Evolutionary conservation across 495 filamentous ascomycete species (phyloP).

Genomic region (Rusavskia elegans): DNA sequence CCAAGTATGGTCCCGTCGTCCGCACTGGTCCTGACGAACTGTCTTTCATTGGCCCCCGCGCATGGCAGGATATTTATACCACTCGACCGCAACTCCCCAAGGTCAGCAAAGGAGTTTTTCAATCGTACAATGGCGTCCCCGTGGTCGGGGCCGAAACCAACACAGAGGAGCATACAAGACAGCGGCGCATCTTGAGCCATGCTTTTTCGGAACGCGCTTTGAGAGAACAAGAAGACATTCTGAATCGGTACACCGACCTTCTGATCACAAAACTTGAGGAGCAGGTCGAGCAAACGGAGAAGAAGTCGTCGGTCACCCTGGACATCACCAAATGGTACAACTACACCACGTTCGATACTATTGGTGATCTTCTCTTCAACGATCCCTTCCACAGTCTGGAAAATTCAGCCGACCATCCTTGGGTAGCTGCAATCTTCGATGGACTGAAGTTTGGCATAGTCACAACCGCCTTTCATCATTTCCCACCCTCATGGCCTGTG

Average conservation of each 20-base stretch:
- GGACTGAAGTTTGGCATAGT: conserved; percentile 14
- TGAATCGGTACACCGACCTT: conserved; percentile 27
- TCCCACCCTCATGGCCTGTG: neutral
- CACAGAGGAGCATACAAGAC: conserved; percentile 16
- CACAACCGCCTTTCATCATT: conserved; percentile 2
- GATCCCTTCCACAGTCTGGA: conserved; percentile 40
- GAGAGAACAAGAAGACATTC: conserved; percentile 27
- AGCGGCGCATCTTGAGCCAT: conserved; percentile 14
- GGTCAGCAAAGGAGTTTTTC: neutral
- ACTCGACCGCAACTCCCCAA: conserved; percentile 10
- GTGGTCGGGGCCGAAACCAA: neutral
- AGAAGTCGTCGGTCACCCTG: conserved; percentile 11
- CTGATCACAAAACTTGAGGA: conserved; percentile 28
- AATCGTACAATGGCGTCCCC: neutral
- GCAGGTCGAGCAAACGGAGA: conserved; percentile 12
- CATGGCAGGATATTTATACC: conserved; percentile 10
- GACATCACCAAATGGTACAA: conserved; percentile 40
- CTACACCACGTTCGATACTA: conserved; percentile 44
- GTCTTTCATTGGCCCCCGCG: conserved; percentile 19
- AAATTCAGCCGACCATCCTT: conserved; percentile 32
- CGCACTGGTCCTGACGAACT: conserved; percentile 23
- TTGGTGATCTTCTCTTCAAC: conserved; percentile 44
- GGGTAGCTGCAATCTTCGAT: conserved; percentile 34
- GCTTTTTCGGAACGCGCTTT: conserved; percentile 18
- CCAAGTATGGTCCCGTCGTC: conserved; percentile 23